Percentiles rank a stretch among this genome's conserved stretches.
Conservation (phyloP, 768 basidiomycete genomes). For the Lentinula lateritia region DNA sequence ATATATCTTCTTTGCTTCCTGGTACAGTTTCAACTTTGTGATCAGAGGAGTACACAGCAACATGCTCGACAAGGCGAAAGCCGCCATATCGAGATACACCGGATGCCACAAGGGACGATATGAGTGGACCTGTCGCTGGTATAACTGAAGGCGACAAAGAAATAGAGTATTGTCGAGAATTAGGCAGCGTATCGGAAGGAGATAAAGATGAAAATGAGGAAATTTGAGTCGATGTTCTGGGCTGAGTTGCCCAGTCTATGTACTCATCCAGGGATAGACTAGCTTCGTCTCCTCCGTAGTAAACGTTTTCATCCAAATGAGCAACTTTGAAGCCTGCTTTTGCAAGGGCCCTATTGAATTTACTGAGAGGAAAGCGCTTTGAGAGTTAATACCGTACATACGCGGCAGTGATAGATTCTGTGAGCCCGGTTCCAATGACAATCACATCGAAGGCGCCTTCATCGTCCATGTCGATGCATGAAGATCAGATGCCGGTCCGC, state of each 20-base stretch:
- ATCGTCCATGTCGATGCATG: not conserved
- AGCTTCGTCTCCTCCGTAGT: conserved; percentile 84
- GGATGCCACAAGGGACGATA: conserved; percentile 72
- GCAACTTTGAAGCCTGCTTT: conserved; percentile 86
- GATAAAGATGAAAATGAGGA: conserved; percentile 35
- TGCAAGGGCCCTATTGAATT: conserved; percentile 64
- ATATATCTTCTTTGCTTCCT: conserved; percentile 87
- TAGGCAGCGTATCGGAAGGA: conserved; percentile 37
- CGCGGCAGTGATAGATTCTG: conserved; percentile 87
- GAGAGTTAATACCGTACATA: conserved; percentile 36
- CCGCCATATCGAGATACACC: conserved; percentile 90
- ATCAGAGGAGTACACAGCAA: conserved; percentile 49
- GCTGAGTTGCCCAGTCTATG: conserved; percentile 54
- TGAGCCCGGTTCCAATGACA: conserved; percentile 73
- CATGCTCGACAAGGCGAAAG: conserved; percentile 75
- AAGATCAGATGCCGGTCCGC: too few relatives aligned
- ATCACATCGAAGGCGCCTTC: conserved; percentile 53
- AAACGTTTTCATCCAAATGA: conserved; percentile 78
- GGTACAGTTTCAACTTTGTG: conserved; percentile 63
- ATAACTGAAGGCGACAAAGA: conserved; percentile 83
- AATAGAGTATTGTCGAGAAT: conserved; percentile 75
- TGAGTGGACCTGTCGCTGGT: conserved; percentile 71
- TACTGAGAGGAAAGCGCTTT: conserved; percentile 9
- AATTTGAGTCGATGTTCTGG: conserved; percentile 8
- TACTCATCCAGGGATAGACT: conserved; percentile 81